Evolutionary conservation across 495 filamentous ascomycete genomes (phyloP).

Genomic region (Schizothecium vesticola): DNA sequence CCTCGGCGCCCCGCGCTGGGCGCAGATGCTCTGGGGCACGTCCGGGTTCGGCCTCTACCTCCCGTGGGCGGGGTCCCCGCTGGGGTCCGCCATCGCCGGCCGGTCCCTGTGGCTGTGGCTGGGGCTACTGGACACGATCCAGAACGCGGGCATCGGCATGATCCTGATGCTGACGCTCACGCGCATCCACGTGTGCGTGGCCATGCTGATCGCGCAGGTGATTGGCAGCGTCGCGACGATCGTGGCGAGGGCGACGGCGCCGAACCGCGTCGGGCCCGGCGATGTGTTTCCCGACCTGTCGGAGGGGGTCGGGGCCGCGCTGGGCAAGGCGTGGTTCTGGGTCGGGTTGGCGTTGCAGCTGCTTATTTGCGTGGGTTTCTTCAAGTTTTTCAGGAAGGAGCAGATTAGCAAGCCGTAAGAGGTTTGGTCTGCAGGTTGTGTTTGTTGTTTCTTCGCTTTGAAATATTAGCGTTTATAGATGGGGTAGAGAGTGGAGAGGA

Average conservation of each 20-base stretch:
- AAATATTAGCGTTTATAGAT: not conserved
- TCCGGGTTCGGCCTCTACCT: slow-evolving; percentile 51
- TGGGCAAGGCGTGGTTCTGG: slow-evolving; percentile 61
- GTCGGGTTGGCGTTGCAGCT: slow-evolving; percentile 55
- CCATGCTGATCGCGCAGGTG: slow-evolving; percentile 50
- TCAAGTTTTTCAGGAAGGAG: slow-evolving; percentile 63
- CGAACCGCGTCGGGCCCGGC: slow-evolving; percentile 52
- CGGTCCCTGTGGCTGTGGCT: slow-evolving; percentile 58
- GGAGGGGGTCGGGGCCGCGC: slow-evolving; percentile 45
- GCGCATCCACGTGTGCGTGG: slow-evolving; percentile 50
- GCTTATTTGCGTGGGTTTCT: slow-evolving; percentile 56
- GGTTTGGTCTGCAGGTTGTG: no score
- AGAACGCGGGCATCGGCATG: slow-evolving; percentile 57
- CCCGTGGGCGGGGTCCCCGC: slow-evolving; percentile 48
- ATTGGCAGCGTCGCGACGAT: slow-evolving; percentile 52
- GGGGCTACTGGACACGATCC: slow-evolving; percentile 54
- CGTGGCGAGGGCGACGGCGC: slow-evolving; percentile 49
- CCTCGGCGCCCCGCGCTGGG: slow-evolving; percentile 57
- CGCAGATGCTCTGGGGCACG: slow-evolving; percentile 56
- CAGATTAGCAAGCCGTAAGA: slow-evolving; percentile 58
- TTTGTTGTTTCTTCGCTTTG: not conserved
- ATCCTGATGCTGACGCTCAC: slow-evolving; percentile 57
- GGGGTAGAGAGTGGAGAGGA: not conserved
- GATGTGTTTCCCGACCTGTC: slow-evolving; percentile 54
- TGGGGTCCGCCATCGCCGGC: slow-evolving; percentile 44